A percentile compares a stretch with the other conserved stretches of the same genome.
phyloP scores from a whole-genome alignment of 352 stramenopile species.

The Globisporangium carolinianum region DNA sequence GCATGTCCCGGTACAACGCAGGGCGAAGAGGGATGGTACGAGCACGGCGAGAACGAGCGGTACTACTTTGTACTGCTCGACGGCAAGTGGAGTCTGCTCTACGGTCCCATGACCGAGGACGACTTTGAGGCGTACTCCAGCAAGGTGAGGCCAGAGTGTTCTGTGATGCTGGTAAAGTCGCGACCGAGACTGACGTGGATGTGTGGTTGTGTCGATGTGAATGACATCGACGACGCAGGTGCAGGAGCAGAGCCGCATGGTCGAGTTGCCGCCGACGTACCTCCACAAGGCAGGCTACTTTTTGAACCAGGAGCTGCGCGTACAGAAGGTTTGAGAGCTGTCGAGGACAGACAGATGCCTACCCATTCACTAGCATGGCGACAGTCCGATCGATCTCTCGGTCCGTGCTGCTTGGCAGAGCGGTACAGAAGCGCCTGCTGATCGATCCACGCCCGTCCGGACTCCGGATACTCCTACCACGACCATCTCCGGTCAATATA shows the following conservation, averaged over 20 bases:
- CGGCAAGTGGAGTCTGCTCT: slow-evolving; percentile 81
- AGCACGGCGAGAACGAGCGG: slow-evolving; percentile 80
- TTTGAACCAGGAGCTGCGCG: slow-evolving; percentile 58
- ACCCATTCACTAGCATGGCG: too few species aligned
- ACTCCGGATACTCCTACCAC: too few species aligned
- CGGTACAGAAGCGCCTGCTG: too few species aligned
- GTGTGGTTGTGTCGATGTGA: background rate
- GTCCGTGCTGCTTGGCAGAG: too few species aligned
- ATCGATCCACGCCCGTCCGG: too few species aligned
- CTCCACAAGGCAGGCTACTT: slow-evolving; percentile 79
- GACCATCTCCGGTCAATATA: too few species aligned
- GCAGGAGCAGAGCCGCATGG: slow-evolving; percentile 45
- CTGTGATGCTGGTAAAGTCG: background rate
- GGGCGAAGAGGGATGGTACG: slow-evolving; percentile 84
- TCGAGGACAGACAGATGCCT: too few species aligned
- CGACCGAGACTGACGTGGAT: background rate
- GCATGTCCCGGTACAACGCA: slow-evolving; percentile 70
- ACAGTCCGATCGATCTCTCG: too few species aligned
- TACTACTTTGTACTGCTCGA: slow-evolving; percentile 84
- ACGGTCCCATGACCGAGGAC: slow-evolving; percentile 79
- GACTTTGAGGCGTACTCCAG: slow-evolving; percentile 74
- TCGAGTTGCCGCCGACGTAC: slow-evolving; percentile 74
- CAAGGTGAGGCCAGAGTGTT: slow-evolving; percentile 31
- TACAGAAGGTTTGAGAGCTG: slow-evolving; percentile 44
- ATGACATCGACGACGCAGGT: slow-evolving; percentile 25